These are phyloP conservation scores for Nephelium lappaceum DNA, from an alignment of 345 rosid species.

Conservation along the genomic window DNA sequence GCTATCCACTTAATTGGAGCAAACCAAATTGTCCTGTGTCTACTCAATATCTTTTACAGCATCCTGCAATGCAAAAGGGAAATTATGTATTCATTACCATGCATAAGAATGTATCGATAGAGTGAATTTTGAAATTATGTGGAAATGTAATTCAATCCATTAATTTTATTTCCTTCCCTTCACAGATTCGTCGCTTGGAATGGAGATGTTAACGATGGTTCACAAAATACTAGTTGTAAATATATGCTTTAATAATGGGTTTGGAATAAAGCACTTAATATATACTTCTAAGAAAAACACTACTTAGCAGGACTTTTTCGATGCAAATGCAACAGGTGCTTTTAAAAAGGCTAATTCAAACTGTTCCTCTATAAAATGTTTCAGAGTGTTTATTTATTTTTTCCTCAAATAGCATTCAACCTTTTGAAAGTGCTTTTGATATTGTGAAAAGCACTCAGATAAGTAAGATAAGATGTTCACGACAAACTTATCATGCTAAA, in stretches of 20 bases:
- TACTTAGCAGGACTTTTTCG: no score
- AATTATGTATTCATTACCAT: neutral
- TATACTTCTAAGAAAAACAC: neutral
- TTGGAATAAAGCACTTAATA: neutral
- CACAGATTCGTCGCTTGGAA: neutral
- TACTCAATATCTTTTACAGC: conserved; percentile 71
- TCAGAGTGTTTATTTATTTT: no score
- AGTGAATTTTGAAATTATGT: neutral
- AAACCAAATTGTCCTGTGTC: conserved; percentile 2
- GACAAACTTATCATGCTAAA: neutral
- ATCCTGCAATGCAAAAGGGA: conserved; percentile 50
- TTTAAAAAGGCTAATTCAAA: no score
- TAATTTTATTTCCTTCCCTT: neutral
- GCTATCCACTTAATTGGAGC: neutral
- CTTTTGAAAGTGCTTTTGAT: neutral
- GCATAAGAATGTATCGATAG: neutral
- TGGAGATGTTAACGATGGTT: neutral
- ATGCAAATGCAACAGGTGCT: neutral
- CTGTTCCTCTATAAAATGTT: no score
- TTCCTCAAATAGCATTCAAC: neutral
- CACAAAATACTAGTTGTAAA: neutral
- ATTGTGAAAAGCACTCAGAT: neutral
- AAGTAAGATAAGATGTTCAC: neutral
- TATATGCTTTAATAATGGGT: neutral
- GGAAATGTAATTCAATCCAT: neutral